A percentile compares a stretch with the other conserved stretches of the same genome.
These are phyloP conservation scores for Phytophthora pinifolia DNA, from an alignment of 352 stramenopile genomes.

Conservation along the genomic window DNA sequence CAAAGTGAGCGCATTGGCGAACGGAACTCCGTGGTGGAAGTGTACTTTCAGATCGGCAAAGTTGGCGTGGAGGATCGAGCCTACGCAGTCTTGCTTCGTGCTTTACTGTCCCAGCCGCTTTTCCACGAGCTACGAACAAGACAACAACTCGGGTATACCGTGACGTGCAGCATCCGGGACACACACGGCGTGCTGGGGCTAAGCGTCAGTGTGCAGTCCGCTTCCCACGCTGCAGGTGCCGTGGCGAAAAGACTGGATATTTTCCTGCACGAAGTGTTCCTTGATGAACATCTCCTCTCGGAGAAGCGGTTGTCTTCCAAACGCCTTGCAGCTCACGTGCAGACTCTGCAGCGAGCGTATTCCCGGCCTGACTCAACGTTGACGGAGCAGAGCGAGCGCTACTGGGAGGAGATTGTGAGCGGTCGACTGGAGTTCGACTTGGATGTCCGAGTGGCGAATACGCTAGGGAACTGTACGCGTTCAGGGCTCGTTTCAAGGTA, in stretches of 20 bases:
- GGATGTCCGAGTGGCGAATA: constrained; percentile 43
- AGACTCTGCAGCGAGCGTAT: constrained; percentile 46
- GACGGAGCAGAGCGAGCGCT: constrained; percentile 55
- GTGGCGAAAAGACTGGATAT: constrained; percentile 62
- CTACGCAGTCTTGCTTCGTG: constrained; percentile 69
- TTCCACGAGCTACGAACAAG: constrained; percentile 81
- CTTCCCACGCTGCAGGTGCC: constrained; percentile 53
- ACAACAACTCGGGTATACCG: constrained; percentile 84
- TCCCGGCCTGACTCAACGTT: constrained; percentile 51
- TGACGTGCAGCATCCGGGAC: constrained; percentile 71
- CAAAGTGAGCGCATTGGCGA: constrained; percentile 68
- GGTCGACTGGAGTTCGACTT: constrained; percentile 66
- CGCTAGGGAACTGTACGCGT: constrained; percentile 43
- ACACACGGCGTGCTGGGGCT: constrained; percentile 77
- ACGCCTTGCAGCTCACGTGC: constrained; percentile 50
- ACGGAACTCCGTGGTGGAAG: constrained; percentile 77
- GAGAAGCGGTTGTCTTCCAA: constrained; percentile 34
- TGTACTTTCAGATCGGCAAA: constrained; percentile 84
- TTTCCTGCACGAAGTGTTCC: constrained; percentile 61
- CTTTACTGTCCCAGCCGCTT: constrained; percentile 81
- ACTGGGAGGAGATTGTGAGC: constrained; percentile 76
- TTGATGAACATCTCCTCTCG: constrained; percentile 15
- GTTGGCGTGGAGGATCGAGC: constrained; percentile 46
- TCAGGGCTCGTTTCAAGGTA: constrained; percentile 49
- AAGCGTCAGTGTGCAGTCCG: constrained; percentile 70